These are phyloP conservation scores for Lactarius hengduanensis DNA, from an alignment of 768 basidiomycete species.

Conservation along the genomic window DNA sequence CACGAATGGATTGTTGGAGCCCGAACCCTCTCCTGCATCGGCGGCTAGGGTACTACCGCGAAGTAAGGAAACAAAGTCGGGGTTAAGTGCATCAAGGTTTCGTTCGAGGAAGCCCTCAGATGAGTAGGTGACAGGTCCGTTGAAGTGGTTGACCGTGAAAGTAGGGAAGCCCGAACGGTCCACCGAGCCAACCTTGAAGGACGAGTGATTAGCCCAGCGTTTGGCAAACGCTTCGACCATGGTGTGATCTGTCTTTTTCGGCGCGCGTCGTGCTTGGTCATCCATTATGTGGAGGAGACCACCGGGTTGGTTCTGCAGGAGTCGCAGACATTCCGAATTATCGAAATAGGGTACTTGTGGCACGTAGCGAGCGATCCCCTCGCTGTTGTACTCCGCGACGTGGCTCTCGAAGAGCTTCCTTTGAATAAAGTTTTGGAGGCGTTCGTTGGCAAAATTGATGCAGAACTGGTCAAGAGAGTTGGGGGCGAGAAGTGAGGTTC, in stretches of 20 bases:
- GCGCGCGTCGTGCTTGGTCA: constrained; percentile 82
- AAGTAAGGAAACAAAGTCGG: constrained; percentile 89
- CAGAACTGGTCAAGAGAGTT: constrained; percentile 97
- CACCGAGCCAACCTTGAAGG: constrained; percentile 78
- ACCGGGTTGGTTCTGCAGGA: constrained; percentile 83
- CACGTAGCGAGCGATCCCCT: constrained; percentile 71
- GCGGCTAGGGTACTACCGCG: constrained; percentile 50
- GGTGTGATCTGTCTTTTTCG: constrained; percentile 88
- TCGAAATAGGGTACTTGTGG: constrained; percentile 81
- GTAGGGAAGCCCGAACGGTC: constrained; percentile 80
- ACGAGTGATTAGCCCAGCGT: constrained; percentile 90
- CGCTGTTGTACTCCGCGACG: constrained; percentile 77
- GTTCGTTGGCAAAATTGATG: constrained; percentile 95
- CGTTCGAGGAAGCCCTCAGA: constrained; percentile 86
- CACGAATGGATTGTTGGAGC: constrained; percentile 89
- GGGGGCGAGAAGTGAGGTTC: constrained; percentile 79
- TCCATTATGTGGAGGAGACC: constrained; percentile 98
- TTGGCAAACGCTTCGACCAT: constrained; percentile 96
- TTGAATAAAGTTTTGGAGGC: constrained; percentile 80
- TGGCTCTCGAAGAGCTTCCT: constrained; percentile 78
- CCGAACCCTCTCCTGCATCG: constrained; percentile 59
- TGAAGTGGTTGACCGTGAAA: constrained; percentile 91
- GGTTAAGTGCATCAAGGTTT: constrained; percentile 86
- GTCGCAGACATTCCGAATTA: constrained; percentile 84
- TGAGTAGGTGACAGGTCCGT: constrained; percentile 89